phyloP scores from a whole-genome alignment of 805 yeast genomes.

The Grigorovia jiainica region DNA sequence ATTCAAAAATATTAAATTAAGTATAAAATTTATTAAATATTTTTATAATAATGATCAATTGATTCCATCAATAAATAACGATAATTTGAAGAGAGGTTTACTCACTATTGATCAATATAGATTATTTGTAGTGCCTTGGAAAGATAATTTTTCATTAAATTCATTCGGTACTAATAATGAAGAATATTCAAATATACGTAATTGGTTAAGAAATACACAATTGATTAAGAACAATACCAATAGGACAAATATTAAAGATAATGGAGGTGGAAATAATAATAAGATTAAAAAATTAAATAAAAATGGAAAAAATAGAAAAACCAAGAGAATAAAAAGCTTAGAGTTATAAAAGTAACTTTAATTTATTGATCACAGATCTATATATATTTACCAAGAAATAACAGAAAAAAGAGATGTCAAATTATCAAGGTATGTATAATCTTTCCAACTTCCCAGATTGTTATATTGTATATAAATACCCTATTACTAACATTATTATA shows the following conservation, averaged over 20 bases:
- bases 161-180: slow-evolving; percentile 17
- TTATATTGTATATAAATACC: too few relatives aligned
- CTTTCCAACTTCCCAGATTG: too few relatives aligned
- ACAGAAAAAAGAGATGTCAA: slow-evolving; percentile 17
- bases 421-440: slow-evolving; percentile 27
- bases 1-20: slow-evolving; percentile 11
- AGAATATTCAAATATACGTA: slow-evolving; percentile 17
- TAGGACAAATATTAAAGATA: too few relatives aligned
- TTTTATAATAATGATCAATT: slow-evolving; percentile 3
- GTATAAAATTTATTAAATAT: slow-evolving; percentile 8
- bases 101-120: slow-evolving; percentile 13
- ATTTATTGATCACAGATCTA: background rate
- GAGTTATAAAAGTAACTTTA: too few relatives aligned
- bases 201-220: background rate
- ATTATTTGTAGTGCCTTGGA: slow-evolving; percentile 17
- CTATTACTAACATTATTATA: slow-evolving; percentile 1
- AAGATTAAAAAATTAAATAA: slow-evolving; percentile 4
- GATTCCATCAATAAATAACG: background rate
- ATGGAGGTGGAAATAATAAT: too few relatives aligned
- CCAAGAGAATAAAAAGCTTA: slow-evolving; percentile 5
- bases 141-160: slow-evolving; percentile 11
- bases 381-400: background rate
- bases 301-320: slow-evolving; percentile 9
- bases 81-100: slow-evolving; percentile 11
- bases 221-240: slow-evolving; percentile 5